Conservation (phyloP, 257 asterid genomes). For the Datura wrightii region DNA sequence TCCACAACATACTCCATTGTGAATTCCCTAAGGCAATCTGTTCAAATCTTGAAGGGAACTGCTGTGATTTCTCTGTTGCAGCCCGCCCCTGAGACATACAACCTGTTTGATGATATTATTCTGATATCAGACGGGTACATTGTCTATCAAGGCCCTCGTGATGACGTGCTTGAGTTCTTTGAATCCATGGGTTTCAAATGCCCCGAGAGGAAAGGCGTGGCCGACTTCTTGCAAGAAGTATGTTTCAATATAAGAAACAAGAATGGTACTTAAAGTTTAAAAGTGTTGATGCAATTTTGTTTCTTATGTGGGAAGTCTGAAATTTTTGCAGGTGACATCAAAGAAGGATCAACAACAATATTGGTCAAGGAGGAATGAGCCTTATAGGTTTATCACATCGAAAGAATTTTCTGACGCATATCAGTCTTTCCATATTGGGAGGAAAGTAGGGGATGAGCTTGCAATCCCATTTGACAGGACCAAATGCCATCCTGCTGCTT, state of each 20-base stretch:
- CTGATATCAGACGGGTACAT: conserved; percentile 46
- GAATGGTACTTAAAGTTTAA: neutral
- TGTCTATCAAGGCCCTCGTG: conserved; percentile 51
- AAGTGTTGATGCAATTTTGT: neutral
- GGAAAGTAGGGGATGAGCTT: conserved; percentile 53
- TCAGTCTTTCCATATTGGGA: conserved; percentile 47
- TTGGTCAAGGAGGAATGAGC: conserved; percentile 49
- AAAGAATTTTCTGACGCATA: conserved; percentile 57
- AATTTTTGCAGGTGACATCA: conserved; percentile 54
- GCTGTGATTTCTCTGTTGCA: conserved; percentile 52
- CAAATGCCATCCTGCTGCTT: conserved; percentile 79
- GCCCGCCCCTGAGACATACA: conserved; percentile 53
- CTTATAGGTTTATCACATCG: conserved; percentile 49
- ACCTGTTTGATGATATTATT: conserved; percentile 51
- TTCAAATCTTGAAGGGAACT: conserved; percentile 51
- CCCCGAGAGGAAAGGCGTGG: conserved; percentile 53
- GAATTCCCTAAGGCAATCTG: conserved; percentile 47
- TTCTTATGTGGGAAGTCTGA: conserved; percentile 21
- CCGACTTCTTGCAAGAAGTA: conserved; percentile 58
- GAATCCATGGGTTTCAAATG: conserved; percentile 54
- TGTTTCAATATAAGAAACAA: neutral
- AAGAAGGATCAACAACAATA: conserved; percentile 60
- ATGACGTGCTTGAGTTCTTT: conserved; percentile 43
- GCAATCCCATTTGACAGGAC: conserved; percentile 63
- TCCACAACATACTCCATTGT: conserved; percentile 52